Evolutionary conservation across 108 stramenopile genomes (phyloP).

Genomic region (Cyclostephanos tholiformis): DNA sequence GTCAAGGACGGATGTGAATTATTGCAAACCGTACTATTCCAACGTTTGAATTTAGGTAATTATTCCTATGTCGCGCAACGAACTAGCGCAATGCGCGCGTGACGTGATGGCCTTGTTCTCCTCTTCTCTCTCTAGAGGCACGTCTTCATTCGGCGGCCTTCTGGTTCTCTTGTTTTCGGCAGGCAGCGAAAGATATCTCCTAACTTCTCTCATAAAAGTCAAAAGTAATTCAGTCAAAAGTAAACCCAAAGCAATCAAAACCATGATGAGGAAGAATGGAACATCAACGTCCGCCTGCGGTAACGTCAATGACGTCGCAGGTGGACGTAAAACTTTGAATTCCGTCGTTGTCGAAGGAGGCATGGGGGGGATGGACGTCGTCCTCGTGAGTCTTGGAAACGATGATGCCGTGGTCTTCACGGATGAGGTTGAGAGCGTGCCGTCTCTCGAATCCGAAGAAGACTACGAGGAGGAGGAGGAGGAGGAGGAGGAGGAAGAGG

Average conservation of each 20-base stretch:
- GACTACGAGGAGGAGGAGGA: conserved; percentile 54
- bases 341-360: conserved; percentile 22
- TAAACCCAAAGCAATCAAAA: conserved; percentile 30
- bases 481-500: conserved; percentile 33
- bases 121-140: too few species aligned
- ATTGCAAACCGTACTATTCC: too few species aligned
- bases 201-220: not conserved
- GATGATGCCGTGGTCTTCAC: conserved; percentile 52
- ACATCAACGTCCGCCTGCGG: conserved; percentile 42
- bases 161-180: too few species aligned
- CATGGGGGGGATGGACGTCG: conserved; percentile 1
- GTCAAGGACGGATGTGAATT: too few species aligned
- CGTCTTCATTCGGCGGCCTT: too few species aligned
- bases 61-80: too few species aligned
- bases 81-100: too few species aligned
- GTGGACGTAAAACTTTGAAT: conserved; percentile 45
- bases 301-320: conserved; percentile 36
- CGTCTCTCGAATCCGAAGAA: conserved; percentile 51
- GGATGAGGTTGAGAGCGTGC: conserved; percentile 43
- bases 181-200: too few species aligned
- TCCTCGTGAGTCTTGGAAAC: conserved; percentile 18
- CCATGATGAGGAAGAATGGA: conserved; percentile 39
- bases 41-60: too few species aligned
- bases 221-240: conserved; percentile 30
- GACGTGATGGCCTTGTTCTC: too few species aligned